phyloP scores from a whole-genome alignment of 192 early-diverging fungal species.

The Dissophora globulifera region DNA sequence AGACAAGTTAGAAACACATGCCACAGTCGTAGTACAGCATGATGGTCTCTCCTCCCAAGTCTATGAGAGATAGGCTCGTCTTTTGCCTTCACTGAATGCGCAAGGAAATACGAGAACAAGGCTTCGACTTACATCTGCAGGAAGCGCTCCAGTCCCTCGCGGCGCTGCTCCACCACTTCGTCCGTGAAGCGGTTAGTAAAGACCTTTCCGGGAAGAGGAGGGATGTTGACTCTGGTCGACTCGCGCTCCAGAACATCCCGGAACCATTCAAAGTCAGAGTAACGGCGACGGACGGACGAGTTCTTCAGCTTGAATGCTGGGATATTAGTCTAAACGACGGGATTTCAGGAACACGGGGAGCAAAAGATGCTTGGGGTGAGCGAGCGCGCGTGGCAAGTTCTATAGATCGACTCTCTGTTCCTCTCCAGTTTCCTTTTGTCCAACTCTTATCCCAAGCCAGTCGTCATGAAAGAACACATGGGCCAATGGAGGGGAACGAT shows the following conservation, averaged over 20 bases:
- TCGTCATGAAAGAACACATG: too few species aligned
- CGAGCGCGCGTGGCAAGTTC: too few species aligned
- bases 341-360: not conserved
- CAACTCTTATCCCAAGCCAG: too few species aligned
- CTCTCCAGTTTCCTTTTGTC: not conserved
- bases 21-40: slow-evolving; percentile 3
- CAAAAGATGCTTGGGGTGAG: not conserved
- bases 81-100: too few species aligned
- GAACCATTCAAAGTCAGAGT: slow-evolving; percentile 99
- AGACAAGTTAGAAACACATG: slow-evolving; percentile 1
- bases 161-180: slow-evolving; percentile 92
- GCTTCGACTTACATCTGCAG: slow-evolving; percentile 84
- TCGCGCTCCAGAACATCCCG: slow-evolving; percentile 93
- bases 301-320: slow-evolving; percentile 92
- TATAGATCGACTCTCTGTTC: slow-evolving; percentile 11
- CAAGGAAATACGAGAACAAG: not conserved
- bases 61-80: too few species aligned
- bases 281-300: slow-evolving; percentile 88
- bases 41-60: too few species aligned
- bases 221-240: slow-evolving; percentile 92
- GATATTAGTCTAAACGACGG: slow-evolving; percentile 84
- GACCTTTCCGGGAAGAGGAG: slow-evolving; percentile 95
- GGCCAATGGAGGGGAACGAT: too few species aligned
- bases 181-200: slow-evolving; percentile 96
- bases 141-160: slow-evolving; percentile 92